Percentiles rank a stretch among this genome's conserved stretches.
Evolutionary conservation across 768 basidiomycete genomes (phyloP).

Genomic region (Nidularia pulvinata): DNA sequence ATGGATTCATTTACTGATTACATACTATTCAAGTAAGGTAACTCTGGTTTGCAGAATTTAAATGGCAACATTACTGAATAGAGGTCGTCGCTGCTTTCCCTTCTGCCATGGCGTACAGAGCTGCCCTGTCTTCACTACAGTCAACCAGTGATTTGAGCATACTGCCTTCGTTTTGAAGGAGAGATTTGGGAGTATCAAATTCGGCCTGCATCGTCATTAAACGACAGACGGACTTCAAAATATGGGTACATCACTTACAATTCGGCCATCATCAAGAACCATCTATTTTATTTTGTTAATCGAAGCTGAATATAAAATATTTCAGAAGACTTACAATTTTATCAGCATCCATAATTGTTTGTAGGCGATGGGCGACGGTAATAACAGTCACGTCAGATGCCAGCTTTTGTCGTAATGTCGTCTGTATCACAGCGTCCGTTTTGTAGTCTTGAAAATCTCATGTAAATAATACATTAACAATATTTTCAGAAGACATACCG

Average conservation of each 20-base stretch:
- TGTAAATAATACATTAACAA: constrained; percentile 16
- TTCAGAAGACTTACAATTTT: constrained; percentile 20
- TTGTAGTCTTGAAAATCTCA: constrained; percentile 34
- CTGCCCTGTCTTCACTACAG: constrained; percentile 51
- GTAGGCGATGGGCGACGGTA: constrained; percentile 63
- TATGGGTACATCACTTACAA: constrained; percentile 14
- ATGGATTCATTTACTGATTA: too few relatives aligned
- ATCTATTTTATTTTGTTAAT: constrained; percentile 19
- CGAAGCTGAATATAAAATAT: constrained; percentile 7
- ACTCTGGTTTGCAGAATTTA: too few relatives aligned
- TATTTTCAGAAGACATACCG: constrained; percentile 33
- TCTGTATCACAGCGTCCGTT: constrained; percentile 70
- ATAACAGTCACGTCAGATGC: constrained; percentile 52
- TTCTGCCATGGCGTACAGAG: constrained; percentile 41
- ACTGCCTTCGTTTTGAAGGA: constrained; percentile 54
- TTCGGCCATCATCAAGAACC: constrained; percentile 43
- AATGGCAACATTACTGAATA: too few relatives aligned
- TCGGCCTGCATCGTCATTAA: constrained; percentile 33
- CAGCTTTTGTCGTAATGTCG: constrained; percentile 65
- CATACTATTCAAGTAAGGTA: too few relatives aligned
- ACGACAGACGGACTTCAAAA: background rate
- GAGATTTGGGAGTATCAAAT: constrained; percentile 47
- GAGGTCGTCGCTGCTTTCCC: constrained; percentile 2
- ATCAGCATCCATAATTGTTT: constrained; percentile 64
- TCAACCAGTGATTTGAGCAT: constrained; percentile 54